These are phyloP conservation scores for Daldinia concentrica DNA, from an alignment of 495 filamentous ascomycete species.

Conservation along the genomic window DNA sequence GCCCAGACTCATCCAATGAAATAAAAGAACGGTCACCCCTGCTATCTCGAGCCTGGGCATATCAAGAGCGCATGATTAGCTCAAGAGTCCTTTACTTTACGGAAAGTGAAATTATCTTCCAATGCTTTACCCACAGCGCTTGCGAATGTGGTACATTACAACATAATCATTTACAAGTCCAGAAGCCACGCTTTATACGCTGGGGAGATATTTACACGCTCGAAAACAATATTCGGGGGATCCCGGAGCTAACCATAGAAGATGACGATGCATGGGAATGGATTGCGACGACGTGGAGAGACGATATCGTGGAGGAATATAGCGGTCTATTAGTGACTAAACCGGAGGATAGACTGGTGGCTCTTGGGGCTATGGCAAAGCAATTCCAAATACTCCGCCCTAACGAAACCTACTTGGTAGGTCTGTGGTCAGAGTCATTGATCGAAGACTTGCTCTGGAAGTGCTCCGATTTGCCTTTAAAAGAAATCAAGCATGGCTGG, in stretches of 20 bases:
- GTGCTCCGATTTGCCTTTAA: neutral
- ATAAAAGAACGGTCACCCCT: neutral
- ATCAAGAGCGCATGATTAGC: constrained; percentile 19
- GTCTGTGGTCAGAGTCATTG: constrained; percentile 7
- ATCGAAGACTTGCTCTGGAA: constrained; percentile 13
- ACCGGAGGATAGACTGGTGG: constrained; percentile 1
- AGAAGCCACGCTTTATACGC: neutral
- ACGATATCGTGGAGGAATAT: neutral
- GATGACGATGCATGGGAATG: neutral
- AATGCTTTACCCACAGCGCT: neutral
- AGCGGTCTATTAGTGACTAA: neutral
- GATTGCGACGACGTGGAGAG: neutral
- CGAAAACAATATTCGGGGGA: neutral
- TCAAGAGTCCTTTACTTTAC: constrained; percentile 15
- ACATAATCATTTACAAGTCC: neutral
- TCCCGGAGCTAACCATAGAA: too few relatives aligned
- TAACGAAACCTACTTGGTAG: constrained; percentile 1
- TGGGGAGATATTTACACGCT: neutral
- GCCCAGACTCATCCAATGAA: neutral
- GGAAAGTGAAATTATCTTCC: constrained; percentile 11
- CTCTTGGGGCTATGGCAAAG: constrained; percentile 1
- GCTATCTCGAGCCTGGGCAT: constrained; percentile 14
- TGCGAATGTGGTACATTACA: constrained; percentile 8
- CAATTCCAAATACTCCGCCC: constrained; percentile 10
- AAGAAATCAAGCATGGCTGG: neutral